Evolutionary conservation across 306 rosid genomes (phyloP).

Genomic region (Prunus dulcis): DNA sequence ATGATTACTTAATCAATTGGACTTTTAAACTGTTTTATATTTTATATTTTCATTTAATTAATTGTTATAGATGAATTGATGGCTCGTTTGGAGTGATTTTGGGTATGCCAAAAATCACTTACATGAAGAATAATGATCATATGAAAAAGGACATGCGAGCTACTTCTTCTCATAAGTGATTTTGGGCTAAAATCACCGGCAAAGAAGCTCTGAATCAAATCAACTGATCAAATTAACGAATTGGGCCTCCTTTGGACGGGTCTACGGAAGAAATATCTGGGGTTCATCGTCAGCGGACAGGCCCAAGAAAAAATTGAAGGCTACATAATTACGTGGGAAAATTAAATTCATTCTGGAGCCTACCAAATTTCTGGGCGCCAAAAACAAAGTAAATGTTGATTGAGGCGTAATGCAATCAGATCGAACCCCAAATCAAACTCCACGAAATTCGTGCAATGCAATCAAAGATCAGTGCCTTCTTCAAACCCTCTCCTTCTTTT

Average conservation of each 20-base stretch:
- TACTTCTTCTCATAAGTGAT: fast-evolving
- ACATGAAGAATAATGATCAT: no score
- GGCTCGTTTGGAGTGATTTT: no score
- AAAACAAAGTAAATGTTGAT: neutral
- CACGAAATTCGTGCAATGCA: conserved; percentile 38
- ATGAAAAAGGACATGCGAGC: no score
- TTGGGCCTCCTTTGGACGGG: no score
- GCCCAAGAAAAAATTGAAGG: neutral
- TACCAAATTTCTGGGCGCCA: neutral
- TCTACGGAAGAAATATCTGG: neutral
- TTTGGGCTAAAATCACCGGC: no score
- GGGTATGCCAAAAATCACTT: no score
- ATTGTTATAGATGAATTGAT: no score
- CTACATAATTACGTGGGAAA: neutral
- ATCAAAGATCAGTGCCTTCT: conserved; percentile 67
- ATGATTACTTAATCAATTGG: no score
- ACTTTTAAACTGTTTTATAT: no score
- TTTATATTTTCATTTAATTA: no score
- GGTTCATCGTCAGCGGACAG: neutral
- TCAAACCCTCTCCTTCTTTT: conserved; percentile 36
- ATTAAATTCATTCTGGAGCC: neutral
- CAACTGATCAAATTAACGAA: neutral
- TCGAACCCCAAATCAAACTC: neutral
- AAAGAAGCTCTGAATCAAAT: no score
- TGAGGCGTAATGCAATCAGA: neutral